Evolutionary conservation across 371 early-diverging fungal species (phyloP), one percentile per base, ranked within the genome.

Genomic region (Chytridium lagenaria): DNA sequence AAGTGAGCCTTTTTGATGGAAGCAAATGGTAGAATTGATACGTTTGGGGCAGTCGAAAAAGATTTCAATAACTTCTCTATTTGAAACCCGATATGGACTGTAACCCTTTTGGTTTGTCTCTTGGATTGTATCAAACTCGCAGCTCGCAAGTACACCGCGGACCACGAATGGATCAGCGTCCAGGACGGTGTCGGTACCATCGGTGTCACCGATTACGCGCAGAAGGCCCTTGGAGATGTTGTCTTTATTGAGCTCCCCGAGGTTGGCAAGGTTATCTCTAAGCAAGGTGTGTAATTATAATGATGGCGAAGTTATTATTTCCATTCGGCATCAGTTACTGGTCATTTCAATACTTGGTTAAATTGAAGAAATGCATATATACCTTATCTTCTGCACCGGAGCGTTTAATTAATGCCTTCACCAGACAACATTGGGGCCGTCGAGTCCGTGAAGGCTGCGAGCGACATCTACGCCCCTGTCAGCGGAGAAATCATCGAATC

Each of bases 361-460:
- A 10, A 16, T 16, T 15, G 16, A 7, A 55, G 19, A 19, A 44
- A 12, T 37, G 23, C 51, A 15, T 75, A 16, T 52, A 38, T 66
- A 71, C 1, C 50, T 78, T 1, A 15, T 37, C 44, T 65, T 19
- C 50, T 22, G n/a, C 33, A 15, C 37, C 28, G 7, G 33, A 5
- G n/a, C 23, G 38, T 39, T 65, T 44, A 33, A 12, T 65, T 38
- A 66, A 12, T 10, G 12, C 39, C 55, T 52, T 26, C 38, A 23
- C 34, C 51, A 92, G 94, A 88, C 31, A 78, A 80, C 77, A 86
- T 95, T 40, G 94, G 93, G 71, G 92, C 92, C 37, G 94, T 98
- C 69, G 98, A 98, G 83, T 92, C 92, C 51, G 98, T 98, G 77
- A 98, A 98, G 89, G 97, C 97, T 71, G 95, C 94, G 55, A 88